Conservation (phyloP, 768 basidiomycete species). For the Dacryopinax spathularia region DNA sequence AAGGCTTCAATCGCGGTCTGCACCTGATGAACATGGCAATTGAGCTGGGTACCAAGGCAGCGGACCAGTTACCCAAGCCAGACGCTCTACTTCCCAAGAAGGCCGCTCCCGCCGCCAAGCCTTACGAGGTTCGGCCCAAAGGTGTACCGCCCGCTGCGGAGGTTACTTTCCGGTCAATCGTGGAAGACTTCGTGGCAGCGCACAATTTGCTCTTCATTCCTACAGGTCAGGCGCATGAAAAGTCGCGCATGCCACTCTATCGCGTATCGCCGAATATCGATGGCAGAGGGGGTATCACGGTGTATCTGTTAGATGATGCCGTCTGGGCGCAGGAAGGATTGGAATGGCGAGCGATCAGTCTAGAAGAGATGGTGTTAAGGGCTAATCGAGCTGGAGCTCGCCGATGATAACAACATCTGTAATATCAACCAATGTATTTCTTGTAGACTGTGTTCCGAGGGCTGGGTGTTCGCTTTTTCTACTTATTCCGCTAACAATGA, state of each 20-base stretch:
- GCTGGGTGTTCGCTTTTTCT: no score
- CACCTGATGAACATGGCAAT: slow-evolving; percentile 92
- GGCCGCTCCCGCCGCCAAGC: slow-evolving; percentile 20
- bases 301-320: slow-evolving; percentile 86
- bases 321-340: slow-evolving; percentile 67
- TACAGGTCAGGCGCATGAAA: slow-evolving; percentile 68
- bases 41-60: slow-evolving; percentile 66
- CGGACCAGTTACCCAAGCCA: slow-evolving; percentile 50
- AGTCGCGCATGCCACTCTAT: slow-evolving; percentile 79
- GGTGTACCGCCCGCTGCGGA: slow-evolving; percentile 29
- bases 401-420: no score
- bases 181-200: slow-evolving; percentile 74
- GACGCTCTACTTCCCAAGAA: slow-evolving; percentile 27
- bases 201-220: slow-evolving; percentile 86
- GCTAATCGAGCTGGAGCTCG: slow-evolving; percentile 22
- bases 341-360: slow-evolving; percentile 57
- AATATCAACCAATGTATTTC: no score
- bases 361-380: slow-evolving; percentile 78
- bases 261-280: slow-evolving; percentile 63
- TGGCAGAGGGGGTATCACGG: slow-evolving; percentile 72
- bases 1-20: slow-evolving; percentile 75
- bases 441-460: no score
- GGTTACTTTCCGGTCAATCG: slow-evolving; percentile 83
- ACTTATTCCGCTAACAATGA: no score
- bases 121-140: slow-evolving; percentile 36